Percentiles rank a stretch among this genome's conserved stretches.
These are phyloP conservation scores for Nigrograna mackinnonii DNA, from an alignment of 2,329 filamentous ascomycete genomes.

Conservation along the genomic window DNA sequence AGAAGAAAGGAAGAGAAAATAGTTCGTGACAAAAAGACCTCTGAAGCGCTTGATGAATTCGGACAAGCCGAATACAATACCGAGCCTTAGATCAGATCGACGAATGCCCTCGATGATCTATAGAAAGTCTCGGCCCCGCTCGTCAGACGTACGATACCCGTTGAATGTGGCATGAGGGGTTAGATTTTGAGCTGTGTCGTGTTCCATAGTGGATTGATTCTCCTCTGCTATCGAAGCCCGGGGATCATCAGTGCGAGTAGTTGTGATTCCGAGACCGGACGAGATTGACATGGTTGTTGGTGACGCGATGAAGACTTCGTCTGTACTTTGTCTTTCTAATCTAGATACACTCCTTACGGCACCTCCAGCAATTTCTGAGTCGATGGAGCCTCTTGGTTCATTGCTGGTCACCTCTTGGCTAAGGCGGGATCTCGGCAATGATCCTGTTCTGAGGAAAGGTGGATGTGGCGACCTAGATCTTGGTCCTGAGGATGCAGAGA, in stretches of 20 bases:
- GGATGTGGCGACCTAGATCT: constrained; percentile 6
- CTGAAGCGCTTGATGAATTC: no score
- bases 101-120: no score
- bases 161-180: no score
- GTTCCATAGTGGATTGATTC: not conserved
- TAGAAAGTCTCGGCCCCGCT: no score
- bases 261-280: not conserved
- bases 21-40: not conserved
- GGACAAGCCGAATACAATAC: no score
- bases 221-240: not conserved
- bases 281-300: no score
- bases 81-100: no score
- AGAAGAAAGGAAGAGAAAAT: not conserved
- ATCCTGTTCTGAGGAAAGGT: not conserved
- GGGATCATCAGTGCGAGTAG: not conserved
- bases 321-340: not conserved
- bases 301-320: not conserved
- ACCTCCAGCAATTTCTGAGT: not conserved
- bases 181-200: no score
- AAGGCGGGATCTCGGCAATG: not conserved
- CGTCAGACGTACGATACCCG: no score
- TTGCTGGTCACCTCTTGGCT: not conserved
- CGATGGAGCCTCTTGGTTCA: not conserved
- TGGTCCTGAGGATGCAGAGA: not conserved
- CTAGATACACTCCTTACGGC: not conserved